Conservation (phyloP, 202 grass and related monocot genomes). For the Cymbopogon flexuosus region DNA sequence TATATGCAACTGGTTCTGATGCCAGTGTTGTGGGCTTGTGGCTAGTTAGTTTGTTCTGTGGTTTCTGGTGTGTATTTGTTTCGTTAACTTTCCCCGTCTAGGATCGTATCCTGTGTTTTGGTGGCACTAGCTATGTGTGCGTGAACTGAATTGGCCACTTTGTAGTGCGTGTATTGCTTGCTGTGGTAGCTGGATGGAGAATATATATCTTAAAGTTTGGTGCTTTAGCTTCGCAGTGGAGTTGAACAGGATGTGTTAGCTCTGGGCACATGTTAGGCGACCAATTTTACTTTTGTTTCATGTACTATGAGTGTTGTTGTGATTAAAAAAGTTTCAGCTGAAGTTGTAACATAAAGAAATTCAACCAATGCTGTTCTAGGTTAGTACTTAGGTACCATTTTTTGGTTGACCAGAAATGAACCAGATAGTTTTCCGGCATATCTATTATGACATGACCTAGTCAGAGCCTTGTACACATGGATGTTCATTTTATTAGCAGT, state of each 20-base stretch:
- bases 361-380: neutral
- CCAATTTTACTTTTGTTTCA: neutral
- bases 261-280: neutral
- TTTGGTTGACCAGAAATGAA: conserved; percentile 6
- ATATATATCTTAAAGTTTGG: conserved; percentile 1
- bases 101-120: too few species aligned
- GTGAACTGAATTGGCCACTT: neutral
- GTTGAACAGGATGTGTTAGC: neutral
- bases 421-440: neutral
- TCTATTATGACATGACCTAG: neutral
- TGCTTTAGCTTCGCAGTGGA: neutral
- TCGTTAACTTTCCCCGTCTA: too few species aligned
- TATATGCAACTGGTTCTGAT: neutral
- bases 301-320: neutral
- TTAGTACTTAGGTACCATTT: neutral
- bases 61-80: too few species aligned
- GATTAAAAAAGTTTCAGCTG: neutral
- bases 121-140: neutral
- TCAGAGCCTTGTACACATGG: neutral
- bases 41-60: too few species aligned
- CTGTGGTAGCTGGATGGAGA: neutral
- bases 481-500: neutral
- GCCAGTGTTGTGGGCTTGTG: too few species aligned
- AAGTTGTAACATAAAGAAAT: neutral
- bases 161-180: neutral